phyloP scores from a whole-genome alignment of 2,329 filamentous ascomycete genomes.

The Lecanicillium sp. region DNA sequence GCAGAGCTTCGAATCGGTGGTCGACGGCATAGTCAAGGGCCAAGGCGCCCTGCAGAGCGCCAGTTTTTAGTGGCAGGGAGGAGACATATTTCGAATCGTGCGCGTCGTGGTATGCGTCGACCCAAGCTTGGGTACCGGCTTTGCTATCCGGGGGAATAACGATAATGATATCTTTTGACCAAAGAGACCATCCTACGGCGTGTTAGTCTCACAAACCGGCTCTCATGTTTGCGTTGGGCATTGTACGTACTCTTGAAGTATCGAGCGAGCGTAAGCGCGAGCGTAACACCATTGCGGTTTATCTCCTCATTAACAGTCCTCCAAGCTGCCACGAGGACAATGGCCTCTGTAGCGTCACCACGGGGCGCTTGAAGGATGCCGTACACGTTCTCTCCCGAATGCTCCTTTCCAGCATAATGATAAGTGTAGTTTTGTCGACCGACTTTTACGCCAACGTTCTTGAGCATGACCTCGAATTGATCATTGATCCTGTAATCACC shows the following conservation, averaged over 20 bases:
- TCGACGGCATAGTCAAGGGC: constrained; percentile 91
- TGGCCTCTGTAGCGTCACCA: constrained; percentile 93
- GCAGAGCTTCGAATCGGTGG: constrained; percentile 76
- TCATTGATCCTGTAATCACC: constrained; percentile 50
- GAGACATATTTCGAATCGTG: constrained; percentile 67
- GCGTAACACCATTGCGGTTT: constrained; percentile 81
- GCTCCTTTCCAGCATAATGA: constrained; percentile 64
- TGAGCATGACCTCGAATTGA: constrained; percentile 68
- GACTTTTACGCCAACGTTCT: constrained; percentile 75
- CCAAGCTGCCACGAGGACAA: constrained; percentile 89
- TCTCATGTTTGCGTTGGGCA: not conserved
- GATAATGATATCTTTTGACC: constrained; percentile 98
- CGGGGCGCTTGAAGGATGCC: constrained; percentile 88
- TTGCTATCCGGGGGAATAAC: constrained; percentile 83
- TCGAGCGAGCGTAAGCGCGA: constrained; percentile 78
- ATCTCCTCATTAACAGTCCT: constrained; percentile 69
- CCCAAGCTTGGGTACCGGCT: constrained; percentile 90
- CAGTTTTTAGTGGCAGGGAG: constrained; percentile 80
- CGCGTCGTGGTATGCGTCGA: constrained; percentile 92
- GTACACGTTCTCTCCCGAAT: constrained; percentile 84
- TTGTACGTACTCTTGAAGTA: constrained; percentile 74
- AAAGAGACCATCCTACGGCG: constrained; percentile 75
- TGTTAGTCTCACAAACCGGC: constrained; percentile 13
- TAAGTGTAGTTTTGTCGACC: constrained; percentile 87
- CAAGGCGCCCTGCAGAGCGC: constrained; percentile 84